Conservation (phyloP, 305 asterid species). For the Fraxinus ornus region DNA sequence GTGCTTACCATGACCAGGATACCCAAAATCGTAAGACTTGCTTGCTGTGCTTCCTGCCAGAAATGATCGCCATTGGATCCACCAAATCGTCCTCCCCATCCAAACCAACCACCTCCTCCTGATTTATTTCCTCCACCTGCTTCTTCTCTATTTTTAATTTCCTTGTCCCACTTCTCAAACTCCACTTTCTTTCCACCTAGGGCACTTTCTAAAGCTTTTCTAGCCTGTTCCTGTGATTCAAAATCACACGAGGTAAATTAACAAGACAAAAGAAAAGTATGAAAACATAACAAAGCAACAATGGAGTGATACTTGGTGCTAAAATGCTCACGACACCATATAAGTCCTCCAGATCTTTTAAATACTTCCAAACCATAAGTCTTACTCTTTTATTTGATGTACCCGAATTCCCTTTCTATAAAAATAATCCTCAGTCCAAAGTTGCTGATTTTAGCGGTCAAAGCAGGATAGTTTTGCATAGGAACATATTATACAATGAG, state of each 20-base stretch:
- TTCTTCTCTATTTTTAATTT: slow-evolving; percentile 76
- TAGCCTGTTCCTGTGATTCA: slow-evolving; percentile 71
- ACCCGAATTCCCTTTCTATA: neutral
- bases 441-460: neutral
- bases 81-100: slow-evolving; percentile 61
- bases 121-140: slow-evolving; percentile 72
- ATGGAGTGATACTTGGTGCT: neutral
- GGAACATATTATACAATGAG: neutral
- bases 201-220: slow-evolving; percentile 87
- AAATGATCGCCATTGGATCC: slow-evolving; percentile 75
- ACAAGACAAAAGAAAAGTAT: neutral
- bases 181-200: slow-evolving; percentile 81
- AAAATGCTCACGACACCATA: neutral
- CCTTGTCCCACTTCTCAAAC: slow-evolving; percentile 85
- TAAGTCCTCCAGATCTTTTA: neutral
- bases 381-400: neutral
- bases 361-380: neutral
- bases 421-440: neutral
- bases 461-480: neutral
- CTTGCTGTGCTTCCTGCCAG: slow-evolving; percentile 93
- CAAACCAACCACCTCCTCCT: slow-evolving; percentile 87
- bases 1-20: slow-evolving; percentile 61
- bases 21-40: slow-evolving; percentile 67
- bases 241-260: slow-evolving; percentile 1
- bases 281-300: neutral